Base-by-base conservation (phyloP, 1,139 yeast species). In the Diutina siamensis region DNA sequence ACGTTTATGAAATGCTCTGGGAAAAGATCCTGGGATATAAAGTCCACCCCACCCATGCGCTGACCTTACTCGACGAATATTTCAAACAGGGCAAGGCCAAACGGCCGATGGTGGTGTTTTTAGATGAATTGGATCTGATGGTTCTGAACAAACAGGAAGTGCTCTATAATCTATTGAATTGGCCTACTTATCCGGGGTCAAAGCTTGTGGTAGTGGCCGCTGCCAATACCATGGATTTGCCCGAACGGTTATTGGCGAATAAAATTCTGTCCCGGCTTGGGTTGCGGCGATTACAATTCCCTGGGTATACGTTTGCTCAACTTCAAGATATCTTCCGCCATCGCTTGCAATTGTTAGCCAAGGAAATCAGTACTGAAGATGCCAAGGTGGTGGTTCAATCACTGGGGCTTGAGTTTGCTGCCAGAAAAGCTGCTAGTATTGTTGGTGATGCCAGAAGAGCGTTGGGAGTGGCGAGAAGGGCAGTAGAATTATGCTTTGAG, bases 381-480 rank as follows among this genome's bases (percentile, higher is more conserved):
- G 57, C 60, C 35, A 66, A 67, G 45, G 70, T 76, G 19, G 57
- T 60, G 10, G 71, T 89, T 46, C 77, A 78, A 34, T 67, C 71
- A 21, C 95, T 85, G 58, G 97, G 98, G 0, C 76, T 89, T 49
- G 92, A 83, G 49, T 88, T 84, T 67, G 97, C 97, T 0, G 79
- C 97, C 1, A 75, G 97, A 61, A 88, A 88, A 61, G 94, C 92
- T 40, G 96, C 97, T 7, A 81, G 94, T 64, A 97, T 92, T 3
- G 84, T 94, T 60, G 98, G 99, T 48, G 99, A 92, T 67, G 98
- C 97, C 1, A 72, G 99, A 55, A 71, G 97, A 52, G 97, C 96
- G 0, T 67, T 94, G 47, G 85, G 85, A 49, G 85, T 92, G 15
- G 85, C 96, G 57, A 74, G 94, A 41, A 68, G 97, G 49, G 97